These are phyloP conservation scores for Clitoria ternatea DNA, from an alignment of 306 rosid species.

Conservation along the genomic window DNA sequence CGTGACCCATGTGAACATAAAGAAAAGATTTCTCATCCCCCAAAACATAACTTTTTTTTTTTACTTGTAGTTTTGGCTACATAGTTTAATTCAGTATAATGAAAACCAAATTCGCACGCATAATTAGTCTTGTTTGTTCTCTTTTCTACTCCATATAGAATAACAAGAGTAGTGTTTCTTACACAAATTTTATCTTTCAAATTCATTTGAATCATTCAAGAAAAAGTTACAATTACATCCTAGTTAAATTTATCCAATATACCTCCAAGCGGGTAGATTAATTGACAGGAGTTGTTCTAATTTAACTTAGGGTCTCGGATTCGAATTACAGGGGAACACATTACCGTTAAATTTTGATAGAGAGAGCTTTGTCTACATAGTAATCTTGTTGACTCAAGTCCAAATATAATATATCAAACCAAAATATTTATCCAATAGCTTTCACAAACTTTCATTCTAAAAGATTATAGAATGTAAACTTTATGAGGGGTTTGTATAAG, in stretches of 20 bases:
- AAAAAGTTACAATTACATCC: neutral
- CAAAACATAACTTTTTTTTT: neutral
- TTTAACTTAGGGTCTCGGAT: too few species aligned
- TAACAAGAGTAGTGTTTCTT: neutral
- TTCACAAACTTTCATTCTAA: neutral
- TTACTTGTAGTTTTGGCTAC: neutral
- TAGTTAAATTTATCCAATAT: neutral
- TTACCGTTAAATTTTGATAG: too few species aligned
- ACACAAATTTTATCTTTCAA: neutral
- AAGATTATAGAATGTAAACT: neutral
- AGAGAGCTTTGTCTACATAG: too few species aligned
- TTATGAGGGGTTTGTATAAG: neutral
- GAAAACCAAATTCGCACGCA: neutral
- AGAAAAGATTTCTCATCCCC: neutral
- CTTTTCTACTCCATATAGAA: neutral
- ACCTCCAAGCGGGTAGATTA: too few species aligned
- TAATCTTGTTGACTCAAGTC: too few species aligned
- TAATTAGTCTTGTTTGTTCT: slow-evolving; percentile 8
- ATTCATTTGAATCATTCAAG: slow-evolving; percentile 1
- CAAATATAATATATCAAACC: too few species aligned
- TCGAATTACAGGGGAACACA: too few species aligned
- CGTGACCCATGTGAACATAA: slow-evolving; percentile 22
- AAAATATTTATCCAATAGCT: neutral
- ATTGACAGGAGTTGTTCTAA: too few species aligned
- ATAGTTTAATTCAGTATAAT: neutral